Evolutionary conservation across 1,139 yeast species (phyloP), one percentile per base, ranked within the genome.

Genomic region (Candida albicans): DNA sequence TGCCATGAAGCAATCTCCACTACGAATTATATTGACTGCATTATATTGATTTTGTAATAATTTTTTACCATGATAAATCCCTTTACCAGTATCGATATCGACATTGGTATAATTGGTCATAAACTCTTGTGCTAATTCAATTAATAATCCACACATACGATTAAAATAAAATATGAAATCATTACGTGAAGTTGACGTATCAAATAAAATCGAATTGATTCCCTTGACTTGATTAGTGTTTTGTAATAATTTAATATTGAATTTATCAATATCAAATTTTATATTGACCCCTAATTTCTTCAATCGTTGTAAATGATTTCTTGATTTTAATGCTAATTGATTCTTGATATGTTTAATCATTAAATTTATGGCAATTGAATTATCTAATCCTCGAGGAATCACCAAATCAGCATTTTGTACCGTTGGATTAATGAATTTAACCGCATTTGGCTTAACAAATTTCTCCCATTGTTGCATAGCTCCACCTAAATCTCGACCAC

Each of bases 401-500:
- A 93, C 81, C 48, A 91, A 75, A 62, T 93, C 96, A 0, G 99
- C 96, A 48, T 75, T 74, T 43, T 77, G 70, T 83, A 86, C 81
- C 0, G 96, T 88, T 3, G 95, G 95, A 48, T 76, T 77, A 18
- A 93, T 84, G 54, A 76, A 79, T 38, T 81, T 70, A 18, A 84
- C 91, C 9, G 96, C 91, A 61, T 90, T 88, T 12, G 99, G 99
- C 60, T 91, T 93, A 31, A 93, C 99, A 63, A 84, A 91, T 22
- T 70, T 67, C 52, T 87, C 85, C 98, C 98, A 93, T 59, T 93
- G 99, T 50, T 80, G 75, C 52, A 93, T 76, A 27, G 91, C 87
- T 1, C 96, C 95, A 3, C 68, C 72, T 34, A 91, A 68, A 55
- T 90, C 96, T 50, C 99, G 71, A 1, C 96, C 96, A 49, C 99